Percentiles rank a stretch among this genome's conserved stretches.
These are phyloP conservation scores for Kwoniella dendrophila DNA, from an alignment of 768 basidiomycete genomes.

Conservation along the genomic window DNA sequence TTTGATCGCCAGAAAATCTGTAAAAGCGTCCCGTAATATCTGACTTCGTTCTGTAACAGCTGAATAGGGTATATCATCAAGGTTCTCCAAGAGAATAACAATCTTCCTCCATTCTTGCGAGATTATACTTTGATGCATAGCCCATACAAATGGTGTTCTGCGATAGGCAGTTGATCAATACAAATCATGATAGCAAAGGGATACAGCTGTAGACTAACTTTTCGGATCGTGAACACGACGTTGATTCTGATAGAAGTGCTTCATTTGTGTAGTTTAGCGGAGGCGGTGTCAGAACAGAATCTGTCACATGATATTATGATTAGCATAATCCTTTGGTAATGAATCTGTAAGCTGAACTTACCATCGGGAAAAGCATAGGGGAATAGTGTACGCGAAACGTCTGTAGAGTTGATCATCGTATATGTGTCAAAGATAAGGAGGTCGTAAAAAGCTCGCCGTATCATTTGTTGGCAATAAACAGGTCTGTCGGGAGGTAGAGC, in stretches of 20 bases:
- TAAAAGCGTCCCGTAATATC: slow-evolving; percentile 2
- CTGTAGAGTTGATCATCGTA: background rate
- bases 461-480: slow-evolving; percentile 6
- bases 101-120: slow-evolving; percentile 9
- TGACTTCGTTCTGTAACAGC: slow-evolving; percentile 6
- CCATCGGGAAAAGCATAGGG: slow-evolving; percentile 9
- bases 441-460: slow-evolving; percentile 2
- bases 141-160: slow-evolving; percentile 19
- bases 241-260: background rate
- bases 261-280: slow-evolving; percentile 13
- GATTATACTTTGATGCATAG: slow-evolving; percentile 3
- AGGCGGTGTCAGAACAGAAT: background rate
- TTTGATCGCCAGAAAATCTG: slow-evolving; percentile 11
- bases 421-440: slow-evolving; percentile 6
- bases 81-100: background rate
- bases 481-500: slow-evolving; percentile 11
- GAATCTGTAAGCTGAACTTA: background rate
- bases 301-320: background rate
- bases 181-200: background rate
- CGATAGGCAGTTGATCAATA: background rate
- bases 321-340: too few species aligned
- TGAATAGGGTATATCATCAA: slow-evolving; percentile 10
- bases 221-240: background rate
- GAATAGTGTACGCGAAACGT: background rate
- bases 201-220: background rate